A percentile compares a stretch with the other conserved stretches of the same genome.
phyloP scores from a whole-genome alignment of 202 grass and related monocot species.

The Eragrostis tef region DNA sequence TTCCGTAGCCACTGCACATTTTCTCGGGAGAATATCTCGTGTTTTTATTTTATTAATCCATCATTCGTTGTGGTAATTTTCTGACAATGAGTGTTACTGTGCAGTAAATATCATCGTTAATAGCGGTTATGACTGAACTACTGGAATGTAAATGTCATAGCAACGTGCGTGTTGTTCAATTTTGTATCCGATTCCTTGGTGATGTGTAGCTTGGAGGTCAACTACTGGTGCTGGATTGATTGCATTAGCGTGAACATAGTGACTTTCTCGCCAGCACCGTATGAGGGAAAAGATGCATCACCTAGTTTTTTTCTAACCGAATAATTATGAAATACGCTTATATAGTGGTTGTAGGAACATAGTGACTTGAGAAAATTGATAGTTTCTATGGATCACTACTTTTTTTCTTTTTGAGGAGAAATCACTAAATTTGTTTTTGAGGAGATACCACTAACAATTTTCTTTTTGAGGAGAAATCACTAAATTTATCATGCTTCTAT shows the following conservation, averaged over 20 bases:
- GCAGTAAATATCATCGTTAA: not conserved
- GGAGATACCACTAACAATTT: too few relatives aligned
- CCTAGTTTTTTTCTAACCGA: not conserved
- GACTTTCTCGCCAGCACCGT: too few relatives aligned
- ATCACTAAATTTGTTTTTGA: too few relatives aligned
- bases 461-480: too few relatives aligned
- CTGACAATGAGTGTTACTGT: not conserved
- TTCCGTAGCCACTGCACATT: not conserved
- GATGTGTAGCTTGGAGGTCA: slow-evolving; percentile 36
- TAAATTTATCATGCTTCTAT: not conserved
- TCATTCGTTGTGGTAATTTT: not conserved
- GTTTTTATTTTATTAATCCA: not conserved
- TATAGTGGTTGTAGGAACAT: not conserved
- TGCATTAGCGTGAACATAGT: slow-evolving; percentile 11
- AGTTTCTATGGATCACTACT: not conserved
- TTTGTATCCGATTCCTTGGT: slow-evolving; percentile 1
- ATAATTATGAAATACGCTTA: slow-evolving; percentile 20
- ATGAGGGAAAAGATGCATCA: not conserved
- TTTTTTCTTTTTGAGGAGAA: not conserved
- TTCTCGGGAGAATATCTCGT: not conserved
- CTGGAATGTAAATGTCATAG: not conserved
- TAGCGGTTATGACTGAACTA: not conserved
- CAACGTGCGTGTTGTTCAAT: not conserved
- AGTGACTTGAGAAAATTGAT: not conserved
- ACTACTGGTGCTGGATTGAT: slow-evolving; percentile 9